Evolutionary conservation across 176 grass and related monocot genomes (phyloP).

Genomic region (Aegilops tauschii): DNA sequence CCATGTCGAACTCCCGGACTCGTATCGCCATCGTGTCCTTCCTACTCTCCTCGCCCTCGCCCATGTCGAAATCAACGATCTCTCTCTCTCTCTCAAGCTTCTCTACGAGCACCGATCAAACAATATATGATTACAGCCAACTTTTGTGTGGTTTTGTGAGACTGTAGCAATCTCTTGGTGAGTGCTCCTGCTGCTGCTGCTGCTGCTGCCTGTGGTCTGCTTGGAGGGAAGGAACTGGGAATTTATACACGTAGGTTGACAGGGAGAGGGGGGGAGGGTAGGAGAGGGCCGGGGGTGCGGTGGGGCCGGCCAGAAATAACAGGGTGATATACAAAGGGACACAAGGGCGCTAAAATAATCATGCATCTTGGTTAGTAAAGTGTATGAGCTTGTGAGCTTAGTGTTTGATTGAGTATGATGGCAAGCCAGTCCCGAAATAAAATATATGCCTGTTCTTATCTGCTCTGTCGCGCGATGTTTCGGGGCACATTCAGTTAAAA

Average conservation of each 20-base stretch:
- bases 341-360: slow-evolving; percentile 12
- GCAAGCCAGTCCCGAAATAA: slow-evolving; percentile 31
- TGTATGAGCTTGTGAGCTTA: slow-evolving; percentile 28
- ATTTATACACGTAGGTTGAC: slow-evolving; percentile 47
- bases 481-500: background rate
- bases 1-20: slow-evolving; percentile 64
- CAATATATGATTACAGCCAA: background rate
- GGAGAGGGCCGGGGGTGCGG: background rate
- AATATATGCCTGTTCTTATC: slow-evolving; percentile 35
- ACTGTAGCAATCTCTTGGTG: slow-evolving; percentile 12
- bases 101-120: background rate
- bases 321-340: slow-evolving; percentile 18
- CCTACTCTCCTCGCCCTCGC: background rate
- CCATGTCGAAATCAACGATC: background rate
- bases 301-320: slow-evolving; percentile 20
- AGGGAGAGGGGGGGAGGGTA: background rate
- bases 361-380: slow-evolving; percentile 24
- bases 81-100: background rate
- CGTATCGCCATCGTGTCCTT: slow-evolving; percentile 31
- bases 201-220: slow-evolving; percentile 2
- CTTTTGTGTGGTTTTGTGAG: background rate
- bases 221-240: slow-evolving; percentile 28
- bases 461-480: slow-evolving; percentile 2
- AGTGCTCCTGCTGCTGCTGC: background rate
- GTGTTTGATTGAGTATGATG: slow-evolving; percentile 26